Percentiles rank a stretch among this genome's conserved stretches.
Evolutionary conservation across 2,329 filamentous ascomycete species (phyloP).

Genomic region (Paraphoma chrysanthemicola): DNA sequence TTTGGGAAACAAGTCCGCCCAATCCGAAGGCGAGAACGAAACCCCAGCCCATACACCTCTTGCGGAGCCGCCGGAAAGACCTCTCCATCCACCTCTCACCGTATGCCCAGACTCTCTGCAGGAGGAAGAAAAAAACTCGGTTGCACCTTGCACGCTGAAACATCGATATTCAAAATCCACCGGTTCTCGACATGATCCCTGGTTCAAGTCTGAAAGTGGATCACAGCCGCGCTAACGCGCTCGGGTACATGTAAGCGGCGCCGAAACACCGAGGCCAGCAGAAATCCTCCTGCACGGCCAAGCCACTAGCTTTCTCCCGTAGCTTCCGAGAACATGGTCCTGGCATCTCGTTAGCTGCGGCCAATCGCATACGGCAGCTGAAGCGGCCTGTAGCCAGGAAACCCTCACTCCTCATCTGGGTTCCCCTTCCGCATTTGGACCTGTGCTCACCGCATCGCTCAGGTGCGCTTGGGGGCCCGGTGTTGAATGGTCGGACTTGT

Average conservation of each 20-base stretch:
- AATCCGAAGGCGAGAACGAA: not conserved
- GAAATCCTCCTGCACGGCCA: slow-evolving; percentile 2
- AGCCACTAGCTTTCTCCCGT: not conserved
- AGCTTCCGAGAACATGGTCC: slow-evolving; percentile 7
- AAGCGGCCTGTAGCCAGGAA: not conserved
- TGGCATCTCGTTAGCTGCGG: slow-evolving; percentile 2
- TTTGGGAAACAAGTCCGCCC: not conserved
- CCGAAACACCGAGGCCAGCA: slow-evolving; percentile 6
- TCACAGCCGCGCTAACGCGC: not conserved
- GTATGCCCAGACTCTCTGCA: not conserved
- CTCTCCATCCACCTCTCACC: too few relatives aligned
- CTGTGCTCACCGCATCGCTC: slow-evolving; percentile 12
- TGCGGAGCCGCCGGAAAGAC: too few relatives aligned
- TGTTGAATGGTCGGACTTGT: not conserved
- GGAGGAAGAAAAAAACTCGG: not conserved
- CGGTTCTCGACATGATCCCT: not conserved
- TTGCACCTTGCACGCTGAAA: not conserved
- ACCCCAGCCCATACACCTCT: not conserved
- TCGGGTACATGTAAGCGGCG: not conserved
- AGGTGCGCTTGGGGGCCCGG: not conserved
- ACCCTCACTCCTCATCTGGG: not conserved
- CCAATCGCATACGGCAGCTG: slow-evolving; percentile 9
- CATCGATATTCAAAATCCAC: not conserved
- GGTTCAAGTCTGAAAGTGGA: not conserved
- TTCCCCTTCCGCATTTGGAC: not conserved